phyloP scores from a whole-genome alignment of 371 early-diverging fungal genomes.

The Lichtheimia ramosa region DNA sequence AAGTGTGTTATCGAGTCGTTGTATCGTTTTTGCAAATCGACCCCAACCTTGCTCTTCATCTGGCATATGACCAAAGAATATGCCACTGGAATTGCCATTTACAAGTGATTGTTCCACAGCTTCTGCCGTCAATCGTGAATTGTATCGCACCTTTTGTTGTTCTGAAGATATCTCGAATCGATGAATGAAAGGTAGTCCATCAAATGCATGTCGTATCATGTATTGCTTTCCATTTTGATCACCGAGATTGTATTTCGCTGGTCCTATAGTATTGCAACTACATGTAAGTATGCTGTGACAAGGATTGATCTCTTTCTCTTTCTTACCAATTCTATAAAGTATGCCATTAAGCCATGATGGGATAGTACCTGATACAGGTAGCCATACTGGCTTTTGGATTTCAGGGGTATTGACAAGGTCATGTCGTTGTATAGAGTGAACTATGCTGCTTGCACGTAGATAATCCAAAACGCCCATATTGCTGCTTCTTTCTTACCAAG shows the following conservation, averaged over 20 bases:
- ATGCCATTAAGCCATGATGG: constrained; percentile 43
- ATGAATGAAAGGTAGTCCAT: constrained; percentile 41
- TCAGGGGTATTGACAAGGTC: constrained; percentile 35
- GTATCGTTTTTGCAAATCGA: constrained; percentile 1
- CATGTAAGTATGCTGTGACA: not conserved
- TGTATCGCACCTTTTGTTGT: constrained; percentile 22
- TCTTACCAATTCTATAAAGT: constrained; percentile 42
- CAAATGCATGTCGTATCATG: constrained; percentile 41
- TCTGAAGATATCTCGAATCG: constrained; percentile 32
- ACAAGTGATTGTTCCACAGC: constrained; percentile 5
- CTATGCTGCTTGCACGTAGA: not conserved
- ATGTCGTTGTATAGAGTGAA: constrained; percentile 2
- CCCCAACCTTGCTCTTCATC: constrained; percentile 2
- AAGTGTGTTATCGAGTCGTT: constrained; percentile 2
- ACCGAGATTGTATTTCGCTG: constrained; percentile 36
- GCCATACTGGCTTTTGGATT: constrained; percentile 27
- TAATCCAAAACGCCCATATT: constrained; percentile 8
- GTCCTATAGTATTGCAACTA: constrained; percentile 15
- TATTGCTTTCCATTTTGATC: constrained; percentile 20
- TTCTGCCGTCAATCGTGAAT: constrained; percentile 27
- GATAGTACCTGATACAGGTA: constrained; percentile 39
- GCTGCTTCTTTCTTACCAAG: not conserved
- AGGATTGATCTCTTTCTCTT: not conserved
- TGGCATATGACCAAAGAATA: constrained; percentile 29
- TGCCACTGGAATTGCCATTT: not conserved